These are phyloP conservation scores for Neoconidiobolus thromboides DNA, from an alignment of 371 early-diverging fungal genomes.

Conservation along the genomic window DNA sequence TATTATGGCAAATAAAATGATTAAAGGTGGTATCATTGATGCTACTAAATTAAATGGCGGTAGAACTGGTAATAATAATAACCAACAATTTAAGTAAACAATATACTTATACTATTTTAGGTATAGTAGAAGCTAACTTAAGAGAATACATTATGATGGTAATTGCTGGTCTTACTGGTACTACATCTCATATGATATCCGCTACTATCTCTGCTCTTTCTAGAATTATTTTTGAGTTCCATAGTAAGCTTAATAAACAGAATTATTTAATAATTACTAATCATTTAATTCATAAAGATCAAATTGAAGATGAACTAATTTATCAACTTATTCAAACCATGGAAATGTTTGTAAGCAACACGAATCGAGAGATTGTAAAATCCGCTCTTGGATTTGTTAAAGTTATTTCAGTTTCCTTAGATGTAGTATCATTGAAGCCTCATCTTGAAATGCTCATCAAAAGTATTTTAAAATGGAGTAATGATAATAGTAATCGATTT, in stretches of 20 bases:
- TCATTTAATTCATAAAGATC: not conserved
- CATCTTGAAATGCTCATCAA: conserved; percentile 39
- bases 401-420: conserved; percentile 66
- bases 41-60: conserved; percentile 20
- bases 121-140: conserved; percentile 22
- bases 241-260: conserved; percentile 11
- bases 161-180: conserved; percentile 81
- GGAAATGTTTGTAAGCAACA: conserved; percentile 50
- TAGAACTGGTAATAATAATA: conserved; percentile 28
- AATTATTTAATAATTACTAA: not conserved
- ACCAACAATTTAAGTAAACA: conserved; percentile 16
- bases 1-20: conserved; percentile 75
- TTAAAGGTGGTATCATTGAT: conserved; percentile 38
- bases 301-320: conserved; percentile 21
- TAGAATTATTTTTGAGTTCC: conserved; percentile 77
- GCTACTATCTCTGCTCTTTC: conserved; percentile 73
- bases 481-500: conserved; percentile 73
- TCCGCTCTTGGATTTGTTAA: conserved; percentile 85
- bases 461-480: conserved; percentile 58
- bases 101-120: too few species aligned
- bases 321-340: conserved; percentile 45
- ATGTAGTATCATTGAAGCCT: conserved; percentile 35
- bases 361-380: conserved; percentile 80
- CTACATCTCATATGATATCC: conserved; percentile 79
- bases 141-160: conserved; percentile 68